Evolutionary conservation across 2,329 filamentous ascomycete genomes (phyloP).

Genomic region (Macroventuria anomochaeta): DNA sequence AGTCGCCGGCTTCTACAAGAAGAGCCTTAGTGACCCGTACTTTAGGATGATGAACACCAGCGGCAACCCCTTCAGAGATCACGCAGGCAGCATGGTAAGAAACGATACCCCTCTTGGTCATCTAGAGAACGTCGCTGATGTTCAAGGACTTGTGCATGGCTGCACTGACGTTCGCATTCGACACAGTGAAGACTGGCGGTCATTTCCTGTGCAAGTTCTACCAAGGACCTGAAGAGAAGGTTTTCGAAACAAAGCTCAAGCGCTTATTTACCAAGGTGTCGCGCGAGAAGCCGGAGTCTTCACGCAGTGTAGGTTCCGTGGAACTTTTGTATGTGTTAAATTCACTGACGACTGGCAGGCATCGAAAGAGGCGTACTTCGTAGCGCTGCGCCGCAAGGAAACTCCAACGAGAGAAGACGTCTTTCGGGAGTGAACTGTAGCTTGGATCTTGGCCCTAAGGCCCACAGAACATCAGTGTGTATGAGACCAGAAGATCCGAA

Average conservation of each 20-base stretch:
- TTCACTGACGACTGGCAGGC: slow-evolving; percentile 62
- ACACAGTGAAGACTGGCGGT: slow-evolving; percentile 80
- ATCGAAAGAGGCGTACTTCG: slow-evolving; percentile 85
- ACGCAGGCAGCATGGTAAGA: slow-evolving; percentile 91
- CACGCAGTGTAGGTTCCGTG: slow-evolving; percentile 69
- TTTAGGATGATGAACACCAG: slow-evolving; percentile 99
- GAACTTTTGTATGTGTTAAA: not conserved
- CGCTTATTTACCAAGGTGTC: slow-evolving; percentile 80
- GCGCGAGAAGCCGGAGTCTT: slow-evolving; percentile 90
- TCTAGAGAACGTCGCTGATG: slow-evolving; percentile 9
- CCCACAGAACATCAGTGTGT: not conserved
- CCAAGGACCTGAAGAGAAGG: slow-evolving; percentile 84
- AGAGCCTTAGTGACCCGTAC: slow-evolving; percentile 94
- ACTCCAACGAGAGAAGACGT: slow-evolving; percentile 56
- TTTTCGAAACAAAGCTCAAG: slow-evolving; percentile 75
- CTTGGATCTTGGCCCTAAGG: not conserved
- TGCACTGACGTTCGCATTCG: slow-evolving; percentile 82
- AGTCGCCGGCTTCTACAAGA: slow-evolving; percentile 78
- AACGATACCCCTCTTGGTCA: not conserved
- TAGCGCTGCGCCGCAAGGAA: slow-evolving; percentile 74
- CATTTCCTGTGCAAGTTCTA: slow-evolving; percentile 99
- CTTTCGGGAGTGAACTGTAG: slow-evolving; percentile 39
- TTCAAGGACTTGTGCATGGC: slow-evolving; percentile 86
- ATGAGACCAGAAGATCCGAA: too few relatives aligned
- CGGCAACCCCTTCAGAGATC: slow-evolving; percentile 84